Base-by-base conservation (phyloP, 768 basidiomycete species). In the Lentinula lateritia region DNA sequence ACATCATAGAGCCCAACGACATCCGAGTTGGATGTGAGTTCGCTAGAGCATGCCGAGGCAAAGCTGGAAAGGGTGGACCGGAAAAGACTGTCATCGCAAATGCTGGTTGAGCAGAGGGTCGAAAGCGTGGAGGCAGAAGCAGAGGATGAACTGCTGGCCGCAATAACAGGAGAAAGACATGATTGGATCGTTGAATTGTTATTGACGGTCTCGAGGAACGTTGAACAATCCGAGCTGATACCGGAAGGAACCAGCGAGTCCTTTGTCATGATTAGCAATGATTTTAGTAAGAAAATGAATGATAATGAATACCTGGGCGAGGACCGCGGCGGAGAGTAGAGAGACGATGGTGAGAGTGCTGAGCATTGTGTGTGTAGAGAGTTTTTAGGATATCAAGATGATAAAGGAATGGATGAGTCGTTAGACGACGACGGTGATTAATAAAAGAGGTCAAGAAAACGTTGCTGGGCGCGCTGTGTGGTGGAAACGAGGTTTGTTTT, bases 1-100 rank as follows among this genome's bases (percentile, higher is more conserved):
- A 85, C 76, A 70, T 98, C 95, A 75, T 98, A 99, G 1, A 83
- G 73, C 32, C 73, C 66, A 71, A 84, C 71, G 50, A 97, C 89
- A 28, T 78, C 70, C 0, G 50, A 0, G 64, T 81, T 82, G 9
- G 80, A 74, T 3, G 83, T 84, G 66, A 99, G 76, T 76, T 98
- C 96, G 18, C 69, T 61, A 0, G 76, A 61, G 80, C 96, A 99
- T 10, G 82, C 79, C 8, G 81, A 67, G 72, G 87, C 87, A 76
- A 98, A 97, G 7, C 76, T 61, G 57, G 83, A 75, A 58, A 98
- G 84, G 66, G 84, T 78, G 45, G 76, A 62, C 59, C 88, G 83
- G 69, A 98, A 72, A 61, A 78, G 69, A 43, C 74, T 80, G 41
- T 83, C 78, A 6, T 84, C 75, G 75, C 93, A 95, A 16, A 60